Base-by-base conservation (phyloP, 805 yeast genomes). In the Tetrapisispora pingtungensis region DNA sequence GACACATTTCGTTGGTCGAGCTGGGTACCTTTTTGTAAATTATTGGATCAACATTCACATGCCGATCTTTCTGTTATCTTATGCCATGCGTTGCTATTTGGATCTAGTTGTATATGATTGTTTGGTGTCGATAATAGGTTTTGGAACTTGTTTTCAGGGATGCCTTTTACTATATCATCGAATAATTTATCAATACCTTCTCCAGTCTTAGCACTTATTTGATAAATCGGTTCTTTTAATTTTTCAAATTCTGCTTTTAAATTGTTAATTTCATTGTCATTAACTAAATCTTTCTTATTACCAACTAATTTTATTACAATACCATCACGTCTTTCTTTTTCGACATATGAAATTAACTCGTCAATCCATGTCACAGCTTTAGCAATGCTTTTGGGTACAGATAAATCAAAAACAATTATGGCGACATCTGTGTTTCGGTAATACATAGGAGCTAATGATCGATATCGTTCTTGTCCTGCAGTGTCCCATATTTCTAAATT, bases 401-500 rank as follows among this genome's bases (percentile, higher is more conserved):
- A 81, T 44, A 84, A 77, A 59, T 84, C 94, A 57, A 78, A 84
- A 2, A 83, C 90, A 15, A 85, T 81, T 34, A 84, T 64, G 0
- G 94, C 93, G 31, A 86, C 83, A 61, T 84, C 82, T 24, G 89
- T 84, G 56, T 81, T 81, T 52, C 94, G 63, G 61, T 84, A 84
- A 64, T 84, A 84, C 88, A 84, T 84, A 27, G 90, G 88, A 4
- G 90, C 85, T 51, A 84, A 66, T 0, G 86, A 78, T 49, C 82
- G 73, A 56, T 83, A 84, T 45, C 94, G 66, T 55, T 84, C 93
- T 60, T 84, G 93, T 7, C 94, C 93, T 0, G 90, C 89, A 2
- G 90, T 83, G 58, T 84, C 94, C 94, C 93, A 84, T 42, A 84
- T 81, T 57, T 84, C 93, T 52, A 81, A 75, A 59, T 82, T 81